Evolutionary conservation across 2,329 filamentous ascomycete genomes (phyloP), one percentile per base, ranked within the genome.

Genomic region (Fusarium camptoceras): DNA sequence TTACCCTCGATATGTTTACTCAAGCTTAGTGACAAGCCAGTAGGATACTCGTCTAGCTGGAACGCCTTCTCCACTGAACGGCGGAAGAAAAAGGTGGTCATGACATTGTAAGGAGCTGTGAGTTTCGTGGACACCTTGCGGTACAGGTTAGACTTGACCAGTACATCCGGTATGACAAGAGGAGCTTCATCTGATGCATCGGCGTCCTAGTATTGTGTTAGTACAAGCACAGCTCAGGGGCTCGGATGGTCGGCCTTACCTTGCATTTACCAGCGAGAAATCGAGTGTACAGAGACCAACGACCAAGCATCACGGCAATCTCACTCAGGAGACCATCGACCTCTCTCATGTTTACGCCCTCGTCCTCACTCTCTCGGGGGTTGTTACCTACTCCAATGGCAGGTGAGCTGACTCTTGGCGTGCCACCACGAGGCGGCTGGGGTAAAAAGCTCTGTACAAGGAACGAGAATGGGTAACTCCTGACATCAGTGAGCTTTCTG

Each of bases 381-480:
- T 86, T 86, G 57, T 81, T 84, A 8, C 81, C 81, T 20, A 84
- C 83, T 16, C 88, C 88, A 37, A 86, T 79, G 1, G 92, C 92
- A 2, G 95, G 95, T 3, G 94, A 97, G 68, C 87, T 91, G 39
- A 93, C 88, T 46, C 93, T 88, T 4, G 91, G 87, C 3, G 90
- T 90, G 3, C 88, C 88, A 14, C 81, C 79, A 8, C 88, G 84
- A 65, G 91, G 91, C 61, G 93, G 91, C 30, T 87, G 84, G 0
- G 93, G 89, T 48, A 97, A 79, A 78, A 97, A 98, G 81, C 94
- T 98, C 80, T 98, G 94, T 0, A 98, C 94, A 46, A 99, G 83
- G 77, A 99, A 99, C 0, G 94, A 97, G 79, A 97, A 99, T 1
- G 96, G 94, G 77, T 99, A 99, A 58, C 94, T 97, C 82, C 97